phyloP scores from a whole-genome alignment of 352 stramenopile genomes.

The Globisporangium barbulae region DNA sequence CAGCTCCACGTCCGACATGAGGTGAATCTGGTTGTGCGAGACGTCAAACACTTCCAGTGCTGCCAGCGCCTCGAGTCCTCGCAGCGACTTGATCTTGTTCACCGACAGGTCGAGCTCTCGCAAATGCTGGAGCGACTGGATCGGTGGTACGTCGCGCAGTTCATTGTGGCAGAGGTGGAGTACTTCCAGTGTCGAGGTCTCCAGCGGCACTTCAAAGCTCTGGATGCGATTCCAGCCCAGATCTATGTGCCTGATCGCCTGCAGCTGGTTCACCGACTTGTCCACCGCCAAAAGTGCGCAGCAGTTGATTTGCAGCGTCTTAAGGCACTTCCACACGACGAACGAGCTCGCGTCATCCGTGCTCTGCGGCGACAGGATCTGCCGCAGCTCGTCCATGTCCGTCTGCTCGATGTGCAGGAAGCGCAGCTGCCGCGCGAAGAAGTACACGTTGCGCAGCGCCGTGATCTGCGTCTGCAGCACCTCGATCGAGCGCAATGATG shows the following conservation, averaged over 20 bases:
- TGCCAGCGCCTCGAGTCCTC: constrained; percentile 42
- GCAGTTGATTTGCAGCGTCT: constrained; percentile 69
- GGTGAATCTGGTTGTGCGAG: constrained; percentile 59
- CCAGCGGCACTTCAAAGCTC: constrained; percentile 28
- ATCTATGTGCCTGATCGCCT: constrained; percentile 42
- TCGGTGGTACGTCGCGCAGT: constrained; percentile 37
- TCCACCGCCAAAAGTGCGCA: constrained; percentile 51
- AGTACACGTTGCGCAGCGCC: constrained; percentile 54
- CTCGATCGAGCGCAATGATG: constrained; percentile 65
- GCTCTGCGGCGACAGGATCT: constrained; percentile 37
- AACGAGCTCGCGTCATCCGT: neutral
- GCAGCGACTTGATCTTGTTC: constrained; percentile 55
- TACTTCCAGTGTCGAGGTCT: constrained; percentile 34
- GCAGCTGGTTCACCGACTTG: constrained; percentile 47
- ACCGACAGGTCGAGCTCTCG: constrained; percentile 63
- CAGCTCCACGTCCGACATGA: constrained; percentile 56
- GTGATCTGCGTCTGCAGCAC: constrained; percentile 42
- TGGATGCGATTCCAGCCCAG: constrained; percentile 74
- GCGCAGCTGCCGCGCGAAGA: constrained; percentile 61
- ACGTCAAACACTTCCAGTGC: constrained; percentile 57
- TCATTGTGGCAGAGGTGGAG: constrained; percentile 75
- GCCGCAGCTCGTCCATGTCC: constrained; percentile 33
- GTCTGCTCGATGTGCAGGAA: constrained; percentile 74
- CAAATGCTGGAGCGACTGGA: constrained; percentile 36
- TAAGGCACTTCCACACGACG: constrained; percentile 39